Conservation (phyloP, 2,329 filamentous ascomycete genomes). For the Aspergillus brunneoviolaceus region DNA sequence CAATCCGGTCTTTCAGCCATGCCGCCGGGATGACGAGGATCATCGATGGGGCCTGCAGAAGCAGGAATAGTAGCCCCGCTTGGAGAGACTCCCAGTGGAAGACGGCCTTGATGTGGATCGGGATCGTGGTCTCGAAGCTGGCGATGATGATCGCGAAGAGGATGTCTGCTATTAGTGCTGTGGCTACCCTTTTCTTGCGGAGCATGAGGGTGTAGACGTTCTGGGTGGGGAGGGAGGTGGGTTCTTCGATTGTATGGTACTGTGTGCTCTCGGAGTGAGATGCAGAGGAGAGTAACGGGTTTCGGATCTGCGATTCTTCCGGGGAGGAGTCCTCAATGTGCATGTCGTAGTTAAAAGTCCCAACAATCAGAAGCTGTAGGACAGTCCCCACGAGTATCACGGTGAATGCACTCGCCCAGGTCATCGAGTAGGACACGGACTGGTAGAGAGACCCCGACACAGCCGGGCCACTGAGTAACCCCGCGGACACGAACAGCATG, state of each 20-base stretch:
- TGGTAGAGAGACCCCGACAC: not conserved
- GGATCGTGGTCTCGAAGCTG: conserved; percentile 4
- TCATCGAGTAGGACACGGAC: conserved; percentile 1
- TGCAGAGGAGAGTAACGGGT: no score
- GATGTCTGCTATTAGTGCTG: not conserved
- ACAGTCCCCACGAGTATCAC: not conserved
- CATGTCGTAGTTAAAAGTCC: not conserved
- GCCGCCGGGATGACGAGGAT: not conserved
- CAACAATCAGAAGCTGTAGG: not conserved
- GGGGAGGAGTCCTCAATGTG: not conserved
- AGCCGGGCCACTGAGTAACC: not conserved
- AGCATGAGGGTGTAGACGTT: not conserved
- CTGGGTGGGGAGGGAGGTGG: not conserved
- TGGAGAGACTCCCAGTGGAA: not conserved
- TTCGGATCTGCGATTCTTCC: not conserved
- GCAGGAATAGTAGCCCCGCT: not conserved
- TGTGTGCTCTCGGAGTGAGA: not conserved
- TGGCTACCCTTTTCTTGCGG: not conserved
- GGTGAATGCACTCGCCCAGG: not conserved
- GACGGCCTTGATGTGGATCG: not conserved
- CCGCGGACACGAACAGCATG: not conserved
- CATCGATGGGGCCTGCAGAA: not conserved
- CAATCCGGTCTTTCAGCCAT: not conserved
- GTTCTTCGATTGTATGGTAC: not conserved
- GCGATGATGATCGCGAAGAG: not conserved